Base-by-base conservation (phyloP, 2,329 filamentous ascomycete species). In the Emydomyces testavorans region DNA sequence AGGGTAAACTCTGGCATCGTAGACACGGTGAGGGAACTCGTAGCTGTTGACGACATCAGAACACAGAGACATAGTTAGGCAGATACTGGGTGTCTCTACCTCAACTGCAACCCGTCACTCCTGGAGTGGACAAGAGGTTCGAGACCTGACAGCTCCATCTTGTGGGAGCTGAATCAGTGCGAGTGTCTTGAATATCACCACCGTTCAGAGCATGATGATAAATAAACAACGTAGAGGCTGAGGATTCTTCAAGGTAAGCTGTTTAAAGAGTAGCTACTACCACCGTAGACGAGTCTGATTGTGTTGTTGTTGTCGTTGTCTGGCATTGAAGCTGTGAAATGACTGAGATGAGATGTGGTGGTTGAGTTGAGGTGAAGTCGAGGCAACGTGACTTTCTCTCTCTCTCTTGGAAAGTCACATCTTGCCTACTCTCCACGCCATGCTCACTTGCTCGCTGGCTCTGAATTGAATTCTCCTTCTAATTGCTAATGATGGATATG, bases 1-100 rank as follows among this genome's bases (percentile, higher is more conserved):
- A 4, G 79, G 78, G 57, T 82, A 82, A 53, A 75, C 66, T 58
- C 72, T 70, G 10, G 77, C 71, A 48, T 67, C 65, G 62, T 76
- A 71, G 50, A 77, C 68, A 56, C 77, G 75, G 58, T 78, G 73
- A 11, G 75, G 71, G 28, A 80, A 70, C 55, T 78, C 70, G 58
- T 81, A 81, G 62, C 78, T 81, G 56, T 37, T 29, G 16, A 46
- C 24, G 26, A 21, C 15, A 26, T 46, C 47, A 42, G 5, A 39
- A n/a, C n/a, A 6, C 18, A 23, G 15, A 38, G 21, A 18, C 48
- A 16, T 39, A 5, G 15, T 10, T 13, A 10, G 15, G n/a, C 24
- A 21, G 42, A 21, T 1, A 7, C 31, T 24, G 2, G 15, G 4
- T 18, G 18, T 23, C 39, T 37, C 24, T 61, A 71, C 69, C 67